Conservation (phyloP, 495 filamentous ascomycete species). For the Penicillium alfredii region DNA sequence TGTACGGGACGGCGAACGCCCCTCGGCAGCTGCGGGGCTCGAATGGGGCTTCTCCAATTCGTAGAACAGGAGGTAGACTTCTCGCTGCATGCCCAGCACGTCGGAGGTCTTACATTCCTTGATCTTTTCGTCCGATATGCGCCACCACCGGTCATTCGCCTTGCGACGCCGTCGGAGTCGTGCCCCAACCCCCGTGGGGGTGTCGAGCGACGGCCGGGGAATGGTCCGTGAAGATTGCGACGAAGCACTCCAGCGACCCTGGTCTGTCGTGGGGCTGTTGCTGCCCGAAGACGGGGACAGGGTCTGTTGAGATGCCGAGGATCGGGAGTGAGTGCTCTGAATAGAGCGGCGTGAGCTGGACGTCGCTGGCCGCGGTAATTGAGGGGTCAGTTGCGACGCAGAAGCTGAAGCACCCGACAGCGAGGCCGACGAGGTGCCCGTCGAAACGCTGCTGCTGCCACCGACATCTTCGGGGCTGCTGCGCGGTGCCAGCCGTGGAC, state of each 20-base stretch:
- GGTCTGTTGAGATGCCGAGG: slow-evolving; percentile 23
- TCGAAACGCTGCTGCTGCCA: slow-evolving; percentile 26
- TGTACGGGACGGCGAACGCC: slow-evolving; percentile 1
- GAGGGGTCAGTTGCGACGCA: slow-evolving; percentile 22
- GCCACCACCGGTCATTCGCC: slow-evolving; percentile 81
- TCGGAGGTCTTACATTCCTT: slow-evolving; percentile 90
- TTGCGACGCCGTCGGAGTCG: slow-evolving; percentile 53
- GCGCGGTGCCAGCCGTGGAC: slow-evolving; percentile 33
- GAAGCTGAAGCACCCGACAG: slow-evolving; percentile 34
- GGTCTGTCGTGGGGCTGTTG: slow-evolving; percentile 25
- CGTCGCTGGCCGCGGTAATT: slow-evolving; percentile 33
- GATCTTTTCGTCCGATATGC: slow-evolving; percentile 95
- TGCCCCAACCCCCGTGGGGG: slow-evolving; percentile 16
- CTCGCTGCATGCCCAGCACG: slow-evolving; percentile 86
- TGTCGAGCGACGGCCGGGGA: slow-evolving; percentile 21
- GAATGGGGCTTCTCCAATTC: slow-evolving; percentile 57
- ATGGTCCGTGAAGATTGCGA: slow-evolving; percentile 23
- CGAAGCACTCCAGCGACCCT: slow-evolving; percentile 23
- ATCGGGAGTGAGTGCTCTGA: slow-evolving; percentile 31
- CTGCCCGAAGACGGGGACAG: slow-evolving; percentile 21
- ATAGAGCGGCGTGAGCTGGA: slow-evolving; percentile 34
- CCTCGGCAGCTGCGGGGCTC: slow-evolving; percentile 4
- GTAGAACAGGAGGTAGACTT: slow-evolving; percentile 96
- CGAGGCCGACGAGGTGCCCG: slow-evolving; percentile 35
- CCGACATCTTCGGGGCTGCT: slow-evolving; percentile 25